Evolutionary conservation across 768 basidiomycete species (phyloP), one percentile per base, ranked within the genome.

Genomic region (Cystofilobasidium capitatum): DNA sequence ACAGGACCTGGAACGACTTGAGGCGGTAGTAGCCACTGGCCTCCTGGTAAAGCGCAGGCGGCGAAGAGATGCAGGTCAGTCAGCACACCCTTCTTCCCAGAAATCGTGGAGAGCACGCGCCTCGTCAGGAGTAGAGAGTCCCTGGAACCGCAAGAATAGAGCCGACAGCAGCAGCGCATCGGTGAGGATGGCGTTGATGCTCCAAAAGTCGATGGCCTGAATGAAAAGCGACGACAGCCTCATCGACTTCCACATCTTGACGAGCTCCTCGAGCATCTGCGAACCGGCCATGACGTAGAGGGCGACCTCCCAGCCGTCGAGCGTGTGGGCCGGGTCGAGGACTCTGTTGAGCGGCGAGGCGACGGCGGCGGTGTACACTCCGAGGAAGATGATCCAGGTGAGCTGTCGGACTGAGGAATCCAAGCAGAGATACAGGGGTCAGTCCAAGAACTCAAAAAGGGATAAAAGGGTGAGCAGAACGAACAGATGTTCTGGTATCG

Each of bases 401-500:
- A 64, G 35, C 63, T 70, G 62, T 37, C 58, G 51, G 35, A 62
- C 44, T 36, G 44, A 5, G 33, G 3, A 42, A 22, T 12, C 54
- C 16, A 13, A 37, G 22, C 5, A 37, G n/a, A n/a, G n/a, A n/a
- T n/a, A n/a, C n/a, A n/a, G n/a, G n/a, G n/a, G n/a, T n/a, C n/a
- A n/a, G n/a, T n/a, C n/a, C n/a, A n/a, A n/a, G n/a, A n/a, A n/a
- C n/a, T n/a, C n/a, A n/a, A 17, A 29, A 39, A 22, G 22, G 9
- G 1, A 31, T 13, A 29, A 22, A n/a, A 58, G 39, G 45, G 26
- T 70, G 39, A 22, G 20, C 22, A 24, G 8, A 81, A 63, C 62
- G 91, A 85, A 54, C 89, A 86, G 60, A 85, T 80, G 71, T 90
- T 92, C 75, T 93, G 92, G 75, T 93, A 93, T 62, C 89, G 86